Conservation (phyloP, 2,329 filamentous ascomycete genomes). For the Pyrenochaeta sp. region DNA sequence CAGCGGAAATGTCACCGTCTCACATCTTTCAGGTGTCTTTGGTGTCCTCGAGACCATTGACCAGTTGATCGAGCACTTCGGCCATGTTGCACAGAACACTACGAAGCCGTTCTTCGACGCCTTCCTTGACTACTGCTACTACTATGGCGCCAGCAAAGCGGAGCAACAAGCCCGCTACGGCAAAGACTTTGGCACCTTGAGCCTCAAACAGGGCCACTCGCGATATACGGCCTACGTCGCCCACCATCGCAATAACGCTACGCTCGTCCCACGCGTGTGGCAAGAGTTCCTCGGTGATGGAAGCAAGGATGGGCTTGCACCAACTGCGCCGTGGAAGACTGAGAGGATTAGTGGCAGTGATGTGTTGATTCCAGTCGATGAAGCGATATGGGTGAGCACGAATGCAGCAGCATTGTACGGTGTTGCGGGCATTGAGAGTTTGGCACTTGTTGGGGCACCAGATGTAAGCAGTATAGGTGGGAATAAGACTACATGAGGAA, state of each 20-base stretch:
- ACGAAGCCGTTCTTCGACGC: slow-evolving; percentile 62
- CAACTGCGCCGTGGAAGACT: slow-evolving; percentile 57
- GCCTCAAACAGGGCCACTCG: slow-evolving; percentile 65
- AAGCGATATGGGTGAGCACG: slow-evolving; percentile 66
- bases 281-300: slow-evolving; percentile 59
- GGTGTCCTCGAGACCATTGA: slow-evolving; percentile 67
- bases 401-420: slow-evolving; percentile 67
- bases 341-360: slow-evolving; percentile 54
- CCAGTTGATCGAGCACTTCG: slow-evolving; percentile 62
- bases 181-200: slow-evolving; percentile 55
- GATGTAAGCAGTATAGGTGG: slow-evolving; percentile 20
- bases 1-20: slow-evolving; percentile 60
- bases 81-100: slow-evolving; percentile 47
- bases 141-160: slow-evolving; percentile 59
- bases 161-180: slow-evolving; percentile 66
- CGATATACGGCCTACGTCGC: slow-evolving; percentile 66
- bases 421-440: slow-evolving; percentile 64
- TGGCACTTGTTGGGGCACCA: slow-evolving; percentile 53
- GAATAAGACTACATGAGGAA: slow-evolving; percentile 28
- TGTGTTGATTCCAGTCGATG: slow-evolving; percentile 60
- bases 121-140: slow-evolving; percentile 69
- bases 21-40: slow-evolving; percentile 67
- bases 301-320: slow-evolving; percentile 41
- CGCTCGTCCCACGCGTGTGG: slow-evolving; percentile 63
- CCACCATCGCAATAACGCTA: slow-evolving; percentile 54